Base-by-base conservation (phyloP, 2,329 filamentous ascomycete genomes). In the Cladosporium sp. region DNA sequence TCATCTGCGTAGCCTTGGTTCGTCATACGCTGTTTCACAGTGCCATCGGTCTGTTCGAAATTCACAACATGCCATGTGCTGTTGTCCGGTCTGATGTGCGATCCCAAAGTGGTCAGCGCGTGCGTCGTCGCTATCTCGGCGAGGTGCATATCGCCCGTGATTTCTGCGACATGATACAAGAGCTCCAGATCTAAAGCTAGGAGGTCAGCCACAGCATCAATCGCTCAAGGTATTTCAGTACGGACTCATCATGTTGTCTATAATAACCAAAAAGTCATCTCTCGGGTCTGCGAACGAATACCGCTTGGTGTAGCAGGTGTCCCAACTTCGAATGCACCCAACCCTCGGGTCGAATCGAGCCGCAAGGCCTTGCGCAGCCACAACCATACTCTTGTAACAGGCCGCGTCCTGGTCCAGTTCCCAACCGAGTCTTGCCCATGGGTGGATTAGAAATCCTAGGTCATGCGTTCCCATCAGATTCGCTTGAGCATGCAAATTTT, bases 371-470 rank as follows among this genome's bases (percentile, higher is more conserved):
- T 69, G 61, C 0, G 76, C 77, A 0, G 76, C 75, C 2, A 63
- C 65, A 2, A 76, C 53, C 2, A 78, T 67, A 2, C 70, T 70
- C 3, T 68, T 56, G 0, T 76, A 54, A 38, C 72, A 74, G n/a
- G 66, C 56, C 8, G 54, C 43, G 43, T 72, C 70, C 0, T 71
- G 70, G 0, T 70, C 74, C 4, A 79, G 60, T 37, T 77, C 73
- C 72, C 72, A 80, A 28, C 76, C 72, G 28, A 71, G 67, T 18
- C 71, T 70, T 0, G 78, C 59, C 1, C 74, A 72, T 0, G 77
- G 77, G 46, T 74, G 70, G 4, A 79, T 70, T 22, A 81, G 80
- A 57, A 81, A 81, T 0, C 77, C 76, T 54, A 81, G 70, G 40
- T 80, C 77, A 53, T 80, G 78, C 0, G 77, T 80, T 50, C 79